These are phyloP conservation scores for Tetrahymena borealis DNA, from an alignment of 73 alveolate genomes.

Conservation along the genomic window DNA sequence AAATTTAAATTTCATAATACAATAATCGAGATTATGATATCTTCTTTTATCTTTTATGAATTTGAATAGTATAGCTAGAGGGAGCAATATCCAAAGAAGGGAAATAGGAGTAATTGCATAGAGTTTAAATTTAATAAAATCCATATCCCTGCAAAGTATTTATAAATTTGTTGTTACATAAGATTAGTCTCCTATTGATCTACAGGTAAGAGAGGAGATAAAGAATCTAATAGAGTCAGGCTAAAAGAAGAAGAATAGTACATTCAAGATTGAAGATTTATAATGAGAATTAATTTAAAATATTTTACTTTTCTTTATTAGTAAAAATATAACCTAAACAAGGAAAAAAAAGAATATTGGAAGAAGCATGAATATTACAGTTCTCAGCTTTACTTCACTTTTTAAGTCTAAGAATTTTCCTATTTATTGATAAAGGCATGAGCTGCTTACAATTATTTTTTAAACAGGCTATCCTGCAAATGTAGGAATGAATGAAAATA, in stretches of 20 bases:
- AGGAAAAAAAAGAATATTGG: neutral
- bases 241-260: neutral
- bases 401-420: neutral
- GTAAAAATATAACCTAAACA: neutral
- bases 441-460: neutral
- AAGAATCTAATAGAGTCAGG: neutral
- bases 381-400: neutral
- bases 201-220: neutral
- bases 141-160: neutral
- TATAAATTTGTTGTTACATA: neutral
- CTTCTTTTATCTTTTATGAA: neutral
- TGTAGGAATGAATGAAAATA: neutral
- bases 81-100: neutral
- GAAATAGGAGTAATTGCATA: neutral
- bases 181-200: neutral
- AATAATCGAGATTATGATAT: neutral
- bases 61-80: neutral
- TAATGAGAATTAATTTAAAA: neutral
- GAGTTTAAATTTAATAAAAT: neutral
- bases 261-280: neutral
- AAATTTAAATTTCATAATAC: neutral
- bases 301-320: neutral
- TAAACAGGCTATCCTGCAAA: neutral
- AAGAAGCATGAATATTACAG: neutral
- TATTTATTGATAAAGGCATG: neutral